A percentile compares a stretch with the other conserved stretches of the same genome.
Conservation (phyloP, 495 filamentous ascomycete species). For the Chaetomium cochliodes region DNA sequence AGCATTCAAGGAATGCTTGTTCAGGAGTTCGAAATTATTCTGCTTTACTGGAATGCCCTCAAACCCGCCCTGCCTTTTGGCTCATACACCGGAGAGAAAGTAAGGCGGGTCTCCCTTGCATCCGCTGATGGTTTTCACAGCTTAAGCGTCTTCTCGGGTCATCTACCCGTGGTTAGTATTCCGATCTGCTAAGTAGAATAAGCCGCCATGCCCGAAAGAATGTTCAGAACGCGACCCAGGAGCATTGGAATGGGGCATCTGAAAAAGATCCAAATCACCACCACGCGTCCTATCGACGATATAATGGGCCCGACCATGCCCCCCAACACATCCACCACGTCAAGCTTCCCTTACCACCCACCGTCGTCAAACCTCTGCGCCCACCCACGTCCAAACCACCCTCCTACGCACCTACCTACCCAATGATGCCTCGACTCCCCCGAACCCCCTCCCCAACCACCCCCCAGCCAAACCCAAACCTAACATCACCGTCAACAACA, state of each 20-base stretch:
- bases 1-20: not conserved
- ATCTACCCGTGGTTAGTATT: not conserved
- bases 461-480: conserved; percentile 2
- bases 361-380: not conserved
- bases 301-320: not conserved
- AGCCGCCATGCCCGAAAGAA: not conserved
- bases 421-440: not conserved
- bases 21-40: not conserved
- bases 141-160: not conserved
- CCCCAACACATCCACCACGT: not conserved
- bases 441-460: not conserved
- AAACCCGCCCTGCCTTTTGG: not conserved
- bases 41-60: not conserved
- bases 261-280: not conserved
- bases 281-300: not conserved
- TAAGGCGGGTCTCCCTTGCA: not conserved
- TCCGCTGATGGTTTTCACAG: not conserved
- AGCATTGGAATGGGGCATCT: not conserved
- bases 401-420: not conserved
- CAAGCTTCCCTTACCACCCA: not conserved
- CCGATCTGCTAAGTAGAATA: not conserved
- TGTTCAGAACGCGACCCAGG: not conserved
- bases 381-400: not conserved
- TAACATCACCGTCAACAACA: conserved; percentile 6
- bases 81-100: not conserved